A percentile compares a stretch with the other conserved stretches of the same genome.
These are phyloP conservation scores for Sphagnum tenellum DNA, from an alignment of 225 moss, liverwort and hornwort species.

Conservation along the genomic window DNA sequence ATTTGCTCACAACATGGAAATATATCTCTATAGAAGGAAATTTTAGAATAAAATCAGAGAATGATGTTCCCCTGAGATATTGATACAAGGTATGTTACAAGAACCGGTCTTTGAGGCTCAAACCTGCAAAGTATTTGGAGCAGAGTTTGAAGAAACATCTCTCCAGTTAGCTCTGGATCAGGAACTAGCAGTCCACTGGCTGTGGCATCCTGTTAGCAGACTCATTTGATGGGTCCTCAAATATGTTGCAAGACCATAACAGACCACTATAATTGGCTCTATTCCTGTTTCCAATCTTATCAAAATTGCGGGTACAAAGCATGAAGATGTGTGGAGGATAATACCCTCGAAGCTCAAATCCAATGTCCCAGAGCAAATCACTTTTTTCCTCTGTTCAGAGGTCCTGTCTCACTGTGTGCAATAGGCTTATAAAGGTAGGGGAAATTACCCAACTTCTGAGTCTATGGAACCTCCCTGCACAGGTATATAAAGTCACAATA, in stretches of 20 bases:
- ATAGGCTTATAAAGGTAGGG: conserved; percentile 10
- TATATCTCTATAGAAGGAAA: no score
- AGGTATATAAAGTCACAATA: conserved; percentile 2
- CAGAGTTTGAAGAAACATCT: conserved; percentile 17
- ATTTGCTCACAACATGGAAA: no score
- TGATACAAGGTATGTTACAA: conserved; percentile 26
- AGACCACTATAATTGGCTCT: conserved; percentile 1
- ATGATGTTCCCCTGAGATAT: neutral
- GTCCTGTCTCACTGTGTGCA: neutral
- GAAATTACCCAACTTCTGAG: conserved; percentile 5
- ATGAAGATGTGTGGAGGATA: neutral
- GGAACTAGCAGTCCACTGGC: conserved; percentile 27
- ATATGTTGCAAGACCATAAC: conserved; percentile 5
- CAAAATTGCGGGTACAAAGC: conserved; percentile 8
- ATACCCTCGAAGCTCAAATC: no score
- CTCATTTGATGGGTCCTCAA: conserved; percentile 6
- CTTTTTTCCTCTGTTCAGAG: no score
- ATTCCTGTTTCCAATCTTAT: conserved; percentile 7
- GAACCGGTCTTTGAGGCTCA: conserved; percentile 17
- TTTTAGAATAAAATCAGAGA: no score
- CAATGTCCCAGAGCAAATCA: no score
- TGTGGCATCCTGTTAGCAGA: conserved; percentile 13
- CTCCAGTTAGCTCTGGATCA: conserved; percentile 25
- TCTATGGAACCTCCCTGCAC: neutral
- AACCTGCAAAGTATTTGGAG: conserved; percentile 5